A percentile compares a stretch with the other conserved stretches of the same genome.
Evolutionary conservation across 352 stramenopile genomes (phyloP).

Genomic region (Phytophthora boehmeriae): DNA sequence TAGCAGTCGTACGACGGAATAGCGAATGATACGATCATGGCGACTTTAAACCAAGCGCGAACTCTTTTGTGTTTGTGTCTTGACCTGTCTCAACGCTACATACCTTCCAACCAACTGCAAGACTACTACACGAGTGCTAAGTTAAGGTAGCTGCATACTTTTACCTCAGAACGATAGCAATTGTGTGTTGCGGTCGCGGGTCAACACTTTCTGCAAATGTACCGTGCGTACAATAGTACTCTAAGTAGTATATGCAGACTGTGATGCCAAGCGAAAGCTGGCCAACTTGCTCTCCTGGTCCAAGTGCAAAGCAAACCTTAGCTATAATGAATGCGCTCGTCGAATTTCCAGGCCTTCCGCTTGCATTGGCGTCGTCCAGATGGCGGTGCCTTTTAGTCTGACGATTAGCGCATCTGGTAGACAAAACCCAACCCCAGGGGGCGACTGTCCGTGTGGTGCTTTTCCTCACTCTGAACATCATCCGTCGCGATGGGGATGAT

Average conservation of each 20-base stretch:
- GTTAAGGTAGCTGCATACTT: too few species aligned
- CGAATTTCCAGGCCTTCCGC: neutral
- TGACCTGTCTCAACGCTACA: constrained; percentile 91
- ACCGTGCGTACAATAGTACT: too few species aligned
- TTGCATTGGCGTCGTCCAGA: neutral
- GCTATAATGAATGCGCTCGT: too few species aligned
- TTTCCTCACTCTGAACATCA: constrained; percentile 16
- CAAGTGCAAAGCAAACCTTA: too few species aligned
- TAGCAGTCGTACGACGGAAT: constrained; percentile 84
- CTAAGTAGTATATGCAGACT: too few species aligned
- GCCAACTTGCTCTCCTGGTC: too few species aligned
- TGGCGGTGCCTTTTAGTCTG: too few species aligned
- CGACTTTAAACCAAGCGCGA: constrained; percentile 86
- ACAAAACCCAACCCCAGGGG: constrained; percentile 1
- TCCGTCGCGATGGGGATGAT: constrained; percentile 55
- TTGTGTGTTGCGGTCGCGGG: too few species aligned
- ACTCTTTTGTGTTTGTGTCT: constrained; percentile 67
- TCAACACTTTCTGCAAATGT: too few species aligned
- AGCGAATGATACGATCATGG: constrained; percentile 71
- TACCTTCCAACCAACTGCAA: constrained; percentile 17
- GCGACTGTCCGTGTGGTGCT: constrained; percentile 12
- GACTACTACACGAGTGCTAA: constrained; percentile 14
- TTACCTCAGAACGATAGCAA: too few species aligned
- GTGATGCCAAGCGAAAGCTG: too few species aligned
- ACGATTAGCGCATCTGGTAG: neutral